These are phyloP conservation scores for Psilocybe mexicana DNA, from an alignment of 1,284 basidiomycete genomes.

Conservation along the genomic window DNA sequence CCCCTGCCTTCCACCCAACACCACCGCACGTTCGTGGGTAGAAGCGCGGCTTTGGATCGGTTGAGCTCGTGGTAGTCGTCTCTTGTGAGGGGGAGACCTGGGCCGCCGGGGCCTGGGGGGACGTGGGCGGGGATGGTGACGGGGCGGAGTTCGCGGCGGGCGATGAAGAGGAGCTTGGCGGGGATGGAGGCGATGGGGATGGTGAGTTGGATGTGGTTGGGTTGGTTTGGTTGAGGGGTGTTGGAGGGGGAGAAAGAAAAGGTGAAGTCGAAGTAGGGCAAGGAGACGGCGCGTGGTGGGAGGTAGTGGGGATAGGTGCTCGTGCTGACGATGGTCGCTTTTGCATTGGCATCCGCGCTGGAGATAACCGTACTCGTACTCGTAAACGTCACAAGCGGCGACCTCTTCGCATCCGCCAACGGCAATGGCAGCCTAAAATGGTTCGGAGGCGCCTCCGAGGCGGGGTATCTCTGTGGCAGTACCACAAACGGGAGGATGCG, in stretches of 20 bases:
- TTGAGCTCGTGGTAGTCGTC: constrained; percentile 66
- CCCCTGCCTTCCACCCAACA: constrained; percentile 37
- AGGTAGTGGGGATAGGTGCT: constrained; percentile 42
- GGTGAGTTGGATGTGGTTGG: not conserved
- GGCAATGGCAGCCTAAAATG: constrained; percentile 52
- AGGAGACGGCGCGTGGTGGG: constrained; percentile 16
- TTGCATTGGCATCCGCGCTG: constrained; percentile 5
- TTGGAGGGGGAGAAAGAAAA: constrained; percentile 44
- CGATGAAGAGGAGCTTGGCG: constrained; percentile 64
- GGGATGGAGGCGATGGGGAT: not conserved
- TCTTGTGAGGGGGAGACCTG: constrained; percentile 42
- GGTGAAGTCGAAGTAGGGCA: constrained; percentile 45
- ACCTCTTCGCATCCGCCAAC: constrained; percentile 22
- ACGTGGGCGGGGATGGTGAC: constrained; percentile 48
- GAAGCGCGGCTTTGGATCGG: constrained; percentile 33
- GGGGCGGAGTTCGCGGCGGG: constrained; percentile 51
- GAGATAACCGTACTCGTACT: constrained; percentile 9
- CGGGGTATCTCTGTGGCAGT: constrained; percentile 54
- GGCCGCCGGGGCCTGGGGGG: constrained; percentile 44
- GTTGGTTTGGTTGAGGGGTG: constrained; percentile 44
- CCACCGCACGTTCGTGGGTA: constrained; percentile 35
- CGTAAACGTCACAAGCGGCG: constrained; percentile 8
- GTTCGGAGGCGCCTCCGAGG: constrained; percentile 58
- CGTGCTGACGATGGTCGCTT: not conserved
- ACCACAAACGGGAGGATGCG: constrained; percentile 61